A percentile compares a stretch with the other conserved stretches of the same genome.
These are phyloP conservation scores for Microglena sp. DNA, from an alignment of 139 green algal species.

Conservation along the genomic window DNA sequence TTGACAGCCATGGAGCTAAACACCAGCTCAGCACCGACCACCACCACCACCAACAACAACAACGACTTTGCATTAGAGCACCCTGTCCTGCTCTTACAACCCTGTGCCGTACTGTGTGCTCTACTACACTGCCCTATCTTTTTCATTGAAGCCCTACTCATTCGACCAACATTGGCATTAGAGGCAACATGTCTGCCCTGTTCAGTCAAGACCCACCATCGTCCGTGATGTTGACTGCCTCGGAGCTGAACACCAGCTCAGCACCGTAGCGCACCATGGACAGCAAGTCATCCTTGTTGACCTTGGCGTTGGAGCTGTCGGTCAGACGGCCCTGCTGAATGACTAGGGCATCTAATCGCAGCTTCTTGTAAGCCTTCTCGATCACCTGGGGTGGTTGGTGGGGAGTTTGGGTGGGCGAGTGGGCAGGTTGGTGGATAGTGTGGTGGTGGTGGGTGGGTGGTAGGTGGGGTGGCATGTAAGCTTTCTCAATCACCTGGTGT, in stretches of 20 bases:
- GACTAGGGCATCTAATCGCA: slow-evolving; percentile 95
- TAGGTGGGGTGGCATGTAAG: background rate
- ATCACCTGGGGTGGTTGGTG: slow-evolving; percentile 76
- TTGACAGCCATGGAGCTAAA: slow-evolving; percentile 66
- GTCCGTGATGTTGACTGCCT: slow-evolving; percentile 51
- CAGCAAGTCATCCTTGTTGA: slow-evolving; percentile 98
- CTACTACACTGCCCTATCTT: too few relatives aligned
- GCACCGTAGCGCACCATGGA: slow-evolving; percentile 97
- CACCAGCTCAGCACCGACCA: slow-evolving; percentile 93
- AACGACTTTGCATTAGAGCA: too few relatives aligned
- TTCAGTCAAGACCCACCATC: too few relatives aligned
- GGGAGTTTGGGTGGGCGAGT: background rate
- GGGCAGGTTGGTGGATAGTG: background rate
- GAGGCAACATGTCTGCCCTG: too few relatives aligned
- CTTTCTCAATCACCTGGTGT: background rate
- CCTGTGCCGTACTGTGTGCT: too few relatives aligned
- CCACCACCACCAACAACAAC: slow-evolving; percentile 94
- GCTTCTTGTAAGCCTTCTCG: slow-evolving; percentile 99
- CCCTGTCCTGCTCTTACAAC: too few relatives aligned
- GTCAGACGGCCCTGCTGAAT: slow-evolving; percentile 79
- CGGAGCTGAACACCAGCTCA: slow-evolving; percentile 88
- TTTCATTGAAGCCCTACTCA: too few relatives aligned
- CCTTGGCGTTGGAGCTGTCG: slow-evolving; percentile 8
- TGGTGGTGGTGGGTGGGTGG: background rate
- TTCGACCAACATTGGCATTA: too few relatives aligned